A percentile compares a stretch with the other conserved stretches of the same genome.
phyloP scores from a whole-genome alignment of 768 basidiomycete species.

The Calocera cornea region DNA sequence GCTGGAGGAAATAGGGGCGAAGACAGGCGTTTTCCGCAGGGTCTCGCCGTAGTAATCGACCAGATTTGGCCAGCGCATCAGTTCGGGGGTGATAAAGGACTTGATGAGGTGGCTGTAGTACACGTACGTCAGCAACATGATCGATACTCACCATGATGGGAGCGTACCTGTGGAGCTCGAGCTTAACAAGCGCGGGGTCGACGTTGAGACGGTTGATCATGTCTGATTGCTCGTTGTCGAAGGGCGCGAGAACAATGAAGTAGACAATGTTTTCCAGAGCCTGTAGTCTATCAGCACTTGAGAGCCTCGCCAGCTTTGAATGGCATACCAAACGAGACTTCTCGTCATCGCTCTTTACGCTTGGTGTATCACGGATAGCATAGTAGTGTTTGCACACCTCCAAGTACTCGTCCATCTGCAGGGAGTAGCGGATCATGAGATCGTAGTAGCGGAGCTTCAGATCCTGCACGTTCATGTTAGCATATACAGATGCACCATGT shows the following conservation, averaged over 20 bases:
- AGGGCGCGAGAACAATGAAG: conserved; percentile 83
- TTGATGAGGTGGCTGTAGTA: conserved; percentile 77
- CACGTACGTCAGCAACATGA: conserved; percentile 7
- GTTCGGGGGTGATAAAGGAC: conserved; percentile 80
- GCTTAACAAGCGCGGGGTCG: conserved; percentile 64
- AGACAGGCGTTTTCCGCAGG: conserved; percentile 67
- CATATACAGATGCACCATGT: conserved; percentile 1
- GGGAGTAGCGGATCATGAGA: conserved; percentile 88
- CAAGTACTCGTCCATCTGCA: conserved; percentile 72
- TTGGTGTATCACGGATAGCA: conserved; percentile 94
- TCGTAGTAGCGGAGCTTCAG: conserved; percentile 93
- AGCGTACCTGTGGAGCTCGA: conserved; percentile 69
- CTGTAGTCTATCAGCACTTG: conserved; percentile 29
- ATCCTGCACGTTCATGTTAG: conserved; percentile 40
- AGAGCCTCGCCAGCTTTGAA: neutral
- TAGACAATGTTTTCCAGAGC: conserved; percentile 90
- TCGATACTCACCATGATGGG: conserved; percentile 7
- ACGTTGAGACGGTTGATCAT: conserved; percentile 79
- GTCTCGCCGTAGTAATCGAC: conserved; percentile 75
- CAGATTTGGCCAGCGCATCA: conserved; percentile 96
- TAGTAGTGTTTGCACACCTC: conserved; percentile 92
- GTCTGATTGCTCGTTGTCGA: conserved; percentile 94
- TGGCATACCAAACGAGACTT: conserved; percentile 52
- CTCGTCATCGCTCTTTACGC: conserved; percentile 68
- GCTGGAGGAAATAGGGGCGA: conserved; percentile 37